Conservation (phyloP, 2,329 filamentous ascomycete genomes). For the Sporothrix brasiliensis region DNA sequence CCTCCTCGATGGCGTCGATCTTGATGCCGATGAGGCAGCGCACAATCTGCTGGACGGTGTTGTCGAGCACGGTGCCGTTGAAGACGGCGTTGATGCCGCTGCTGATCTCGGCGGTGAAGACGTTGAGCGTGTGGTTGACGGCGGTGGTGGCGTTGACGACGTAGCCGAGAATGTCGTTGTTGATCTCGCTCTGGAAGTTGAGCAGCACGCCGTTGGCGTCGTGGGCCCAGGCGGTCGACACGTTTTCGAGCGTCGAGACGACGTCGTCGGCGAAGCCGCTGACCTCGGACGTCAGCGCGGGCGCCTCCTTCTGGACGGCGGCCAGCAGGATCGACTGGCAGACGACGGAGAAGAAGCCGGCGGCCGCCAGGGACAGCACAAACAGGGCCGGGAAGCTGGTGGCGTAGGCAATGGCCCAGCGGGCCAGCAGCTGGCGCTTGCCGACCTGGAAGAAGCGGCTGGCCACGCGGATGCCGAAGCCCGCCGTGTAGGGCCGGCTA, state of each 20-base stretch:
- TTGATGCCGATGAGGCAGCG: constrained; percentile 89
- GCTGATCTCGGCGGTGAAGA: constrained; percentile 77
- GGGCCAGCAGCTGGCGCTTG: constrained; percentile 69
- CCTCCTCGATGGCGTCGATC: constrained; percentile 79
- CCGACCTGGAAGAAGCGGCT: constrained; percentile 59
- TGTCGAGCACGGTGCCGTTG: constrained; percentile 76
- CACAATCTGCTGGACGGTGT: constrained; percentile 77
- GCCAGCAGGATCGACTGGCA: constrained; percentile 80
- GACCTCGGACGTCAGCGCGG: constrained; percentile 72
- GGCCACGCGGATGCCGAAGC: constrained; percentile 70
- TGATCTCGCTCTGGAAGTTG: constrained; percentile 64
- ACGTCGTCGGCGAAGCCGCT: constrained; percentile 79
- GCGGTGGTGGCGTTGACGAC: constrained; percentile 81
- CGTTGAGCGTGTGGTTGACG: constrained; percentile 82
- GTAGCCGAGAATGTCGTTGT: constrained; percentile 82
- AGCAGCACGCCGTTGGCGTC: constrained; percentile 73
- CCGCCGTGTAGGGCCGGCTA: constrained; percentile 76
- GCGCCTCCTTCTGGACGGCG: constrained; percentile 73
- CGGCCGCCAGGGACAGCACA: constrained; percentile 77
- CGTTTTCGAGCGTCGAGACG: constrained; percentile 69
- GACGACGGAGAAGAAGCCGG: constrained; percentile 78
- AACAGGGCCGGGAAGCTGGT: constrained; percentile 85
- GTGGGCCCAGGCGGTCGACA: constrained; percentile 74
- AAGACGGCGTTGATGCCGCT: constrained; percentile 75
- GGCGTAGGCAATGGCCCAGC: constrained; percentile 86